Evolutionary conservation across 768 basidiomycete genomes (phyloP).

Genomic region (Hemileccinum impolitum): DNA sequence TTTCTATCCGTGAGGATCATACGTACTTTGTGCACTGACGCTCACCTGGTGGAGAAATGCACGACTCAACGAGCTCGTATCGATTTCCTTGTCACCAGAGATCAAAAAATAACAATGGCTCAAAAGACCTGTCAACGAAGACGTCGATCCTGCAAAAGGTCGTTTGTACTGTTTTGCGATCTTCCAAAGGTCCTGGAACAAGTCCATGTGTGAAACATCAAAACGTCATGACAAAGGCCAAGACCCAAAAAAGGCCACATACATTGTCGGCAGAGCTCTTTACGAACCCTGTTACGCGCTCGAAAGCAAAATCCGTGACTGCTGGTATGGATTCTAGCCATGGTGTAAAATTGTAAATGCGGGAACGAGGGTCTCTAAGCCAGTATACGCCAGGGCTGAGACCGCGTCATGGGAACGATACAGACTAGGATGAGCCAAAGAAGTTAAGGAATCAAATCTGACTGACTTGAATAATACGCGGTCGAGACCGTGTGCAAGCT

Average conservation of each 20-base stretch:
- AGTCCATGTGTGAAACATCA: background rate
- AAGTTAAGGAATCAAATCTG: background rate
- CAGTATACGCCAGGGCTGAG: slow-evolving; percentile 84
- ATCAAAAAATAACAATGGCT: slow-evolving; percentile 87
- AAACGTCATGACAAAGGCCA: background rate
- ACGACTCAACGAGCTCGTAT: slow-evolving; percentile 57
- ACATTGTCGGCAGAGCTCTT: slow-evolving; percentile 77
- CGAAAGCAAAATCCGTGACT: slow-evolving; percentile 82
- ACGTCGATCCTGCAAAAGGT: slow-evolving; percentile 83
- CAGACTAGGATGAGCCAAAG: too few species aligned
- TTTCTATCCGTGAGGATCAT: too few species aligned
- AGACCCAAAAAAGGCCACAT: slow-evolving; percentile 12
- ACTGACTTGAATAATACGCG: slow-evolving; percentile 75
- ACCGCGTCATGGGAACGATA: background rate
- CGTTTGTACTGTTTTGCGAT: slow-evolving; percentile 59
- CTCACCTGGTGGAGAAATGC: slow-evolving; percentile 60
- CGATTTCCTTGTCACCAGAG: slow-evolving; percentile 65
- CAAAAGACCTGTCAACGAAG: slow-evolving; percentile 80
- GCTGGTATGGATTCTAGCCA: slow-evolving; percentile 70
- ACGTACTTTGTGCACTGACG: background rate
- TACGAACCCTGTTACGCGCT: slow-evolving; percentile 68
- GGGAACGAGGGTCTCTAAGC: slow-evolving; percentile 81
- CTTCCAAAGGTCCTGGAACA: slow-evolving; percentile 54
- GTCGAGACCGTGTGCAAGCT: slow-evolving; percentile 62
- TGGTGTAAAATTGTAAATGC: slow-evolving; percentile 80